Evolutionary conservation across 2,329 filamentous ascomycete genomes (phyloP).

Genomic region (Paecilomyces sp.): DNA sequence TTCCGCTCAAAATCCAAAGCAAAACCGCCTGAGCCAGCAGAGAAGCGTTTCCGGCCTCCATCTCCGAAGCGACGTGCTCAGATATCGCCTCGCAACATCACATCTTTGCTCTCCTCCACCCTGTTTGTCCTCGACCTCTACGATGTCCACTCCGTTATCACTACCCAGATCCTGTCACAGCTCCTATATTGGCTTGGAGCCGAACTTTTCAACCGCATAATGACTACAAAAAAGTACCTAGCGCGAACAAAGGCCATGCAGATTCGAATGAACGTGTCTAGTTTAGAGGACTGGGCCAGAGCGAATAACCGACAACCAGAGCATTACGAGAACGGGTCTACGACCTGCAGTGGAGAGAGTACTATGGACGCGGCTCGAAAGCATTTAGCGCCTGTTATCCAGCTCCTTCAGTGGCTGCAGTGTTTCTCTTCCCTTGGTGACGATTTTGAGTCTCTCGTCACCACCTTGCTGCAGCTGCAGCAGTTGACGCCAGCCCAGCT

Average conservation of each 20-base stretch:
- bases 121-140: slow-evolving; percentile 98
- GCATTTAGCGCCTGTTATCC: slow-evolving; percentile 84
- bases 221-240: slow-evolving; percentile 91
- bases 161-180: slow-evolving; percentile 82
- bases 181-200: slow-evolving; percentile 93
- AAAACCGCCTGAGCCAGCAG: slow-evolving; percentile 74
- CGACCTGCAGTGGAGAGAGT: slow-evolving; percentile 74
- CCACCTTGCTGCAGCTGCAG: slow-evolving; percentile 82
- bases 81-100: slow-evolving; percentile 88
- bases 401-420: slow-evolving; percentile 93
- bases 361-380: slow-evolving; percentile 76
- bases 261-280: slow-evolving; percentile 97
- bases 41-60: slow-evolving; percentile 85
- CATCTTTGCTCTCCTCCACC: slow-evolving; percentile 88
- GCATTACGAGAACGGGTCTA: slow-evolving; percentile 89
- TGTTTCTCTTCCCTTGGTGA: slow-evolving; percentile 93
- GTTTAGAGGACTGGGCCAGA: slow-evolving; percentile 90
- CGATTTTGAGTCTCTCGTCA: slow-evolving; percentile 80
- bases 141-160: slow-evolving; percentile 96
- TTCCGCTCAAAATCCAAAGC: slow-evolving; percentile 87
- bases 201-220: slow-evolving; percentile 95
- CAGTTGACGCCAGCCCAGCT: slow-evolving; percentile 79
- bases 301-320: slow-evolving; percentile 90
- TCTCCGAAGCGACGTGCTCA: slow-evolving; percentile 91
- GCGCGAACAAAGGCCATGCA: slow-evolving; percentile 98